A percentile compares a stretch with the other conserved stretches of the same genome.
Conservation (phyloP, 2,329 filamentous ascomycete genomes). For the Xylaria sp. region DNA sequence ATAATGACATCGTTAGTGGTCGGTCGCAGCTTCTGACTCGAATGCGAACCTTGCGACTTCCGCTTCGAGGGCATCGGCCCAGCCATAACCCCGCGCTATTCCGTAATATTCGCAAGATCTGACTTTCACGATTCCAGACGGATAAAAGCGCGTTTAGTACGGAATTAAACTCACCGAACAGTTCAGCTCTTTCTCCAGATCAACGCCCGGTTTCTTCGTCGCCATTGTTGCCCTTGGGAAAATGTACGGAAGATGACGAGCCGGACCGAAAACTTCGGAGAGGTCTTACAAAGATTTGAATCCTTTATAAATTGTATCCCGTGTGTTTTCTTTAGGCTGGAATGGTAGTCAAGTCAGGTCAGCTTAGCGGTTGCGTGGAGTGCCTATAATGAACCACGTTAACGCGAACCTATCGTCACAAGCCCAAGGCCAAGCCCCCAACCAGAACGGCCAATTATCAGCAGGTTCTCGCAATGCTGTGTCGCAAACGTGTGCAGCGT, state of each 20-base stretch:
- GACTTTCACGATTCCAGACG: background rate
- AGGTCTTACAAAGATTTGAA: background rate
- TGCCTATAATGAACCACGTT: background rate
- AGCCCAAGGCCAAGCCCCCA: background rate
- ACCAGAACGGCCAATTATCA: slow-evolving; percentile 1
- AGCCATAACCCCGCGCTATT: slow-evolving; percentile 4
- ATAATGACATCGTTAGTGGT: background rate
- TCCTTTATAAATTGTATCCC: no score
- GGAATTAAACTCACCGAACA: slow-evolving; percentile 68
- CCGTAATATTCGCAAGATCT: slow-evolving; percentile 14
- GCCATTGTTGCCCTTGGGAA: slow-evolving; percentile 39
- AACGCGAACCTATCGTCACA: slow-evolving; percentile 2
- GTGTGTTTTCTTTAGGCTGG: background rate
- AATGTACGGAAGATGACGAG: background rate
- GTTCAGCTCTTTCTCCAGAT: slow-evolving; percentile 88
- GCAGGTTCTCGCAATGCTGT: background rate
- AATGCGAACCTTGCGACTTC: background rate
- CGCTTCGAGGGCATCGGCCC: background rate
- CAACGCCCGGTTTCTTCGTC: slow-evolving; percentile 49
- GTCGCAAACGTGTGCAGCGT: background rate
- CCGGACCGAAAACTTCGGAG: background rate
- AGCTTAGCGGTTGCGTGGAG: background rate
- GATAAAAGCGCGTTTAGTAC: background rate
- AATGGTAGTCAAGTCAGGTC: slow-evolving; percentile 4
- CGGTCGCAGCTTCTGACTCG: background rate